Evolutionary conservation across 2,329 filamentous ascomycete genomes (phyloP).

Genomic region (Emergomyces pasteurianus): DNA sequence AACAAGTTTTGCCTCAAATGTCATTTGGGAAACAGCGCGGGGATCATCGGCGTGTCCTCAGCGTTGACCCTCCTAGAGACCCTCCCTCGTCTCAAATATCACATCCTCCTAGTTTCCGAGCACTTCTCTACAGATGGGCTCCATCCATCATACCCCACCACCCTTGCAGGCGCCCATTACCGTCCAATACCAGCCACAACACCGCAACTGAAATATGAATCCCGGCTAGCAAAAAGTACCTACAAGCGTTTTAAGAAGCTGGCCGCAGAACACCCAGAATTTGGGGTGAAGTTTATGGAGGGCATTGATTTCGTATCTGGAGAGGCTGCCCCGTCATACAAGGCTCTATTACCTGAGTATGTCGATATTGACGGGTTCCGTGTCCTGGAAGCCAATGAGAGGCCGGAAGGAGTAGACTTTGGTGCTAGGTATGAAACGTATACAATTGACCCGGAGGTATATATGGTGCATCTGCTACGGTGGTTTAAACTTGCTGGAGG

Average conservation of each 20-base stretch:
- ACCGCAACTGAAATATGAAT: conserved; percentile 26
- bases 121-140: conserved; percentile 25
- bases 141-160: conserved; percentile 33
- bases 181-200: conserved; percentile 32
- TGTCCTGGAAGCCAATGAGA: conserved; percentile 17
- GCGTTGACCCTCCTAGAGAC: conserved; percentile 22
- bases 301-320: conserved; percentile 31
- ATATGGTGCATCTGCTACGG: conserved; percentile 30
- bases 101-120: conserved; percentile 29
- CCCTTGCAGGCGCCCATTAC: conserved; percentile 38
- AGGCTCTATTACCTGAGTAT: conserved; percentile 27
- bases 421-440: conserved; percentile 31
- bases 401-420: conserved; percentile 27
- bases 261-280: conserved; percentile 22
- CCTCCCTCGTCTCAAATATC: conserved; percentile 16
- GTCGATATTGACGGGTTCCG: conserved; percentile 26
- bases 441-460: conserved; percentile 33
- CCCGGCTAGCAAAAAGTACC: conserved; percentile 26
- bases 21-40: conserved; percentile 21
- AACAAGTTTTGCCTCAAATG: not conserved
- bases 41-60: conserved; percentile 29
- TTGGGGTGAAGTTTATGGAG: conserved; percentile 26
- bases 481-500: conserved; percentile 31
- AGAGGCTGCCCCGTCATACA: conserved; percentile 11
- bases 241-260: conserved; percentile 27